Evolutionary conservation across 352 stramenopile species (phyloP), one percentile per base, ranked within the genome.

Genomic region (Globisporangium mamillatum): DNA sequence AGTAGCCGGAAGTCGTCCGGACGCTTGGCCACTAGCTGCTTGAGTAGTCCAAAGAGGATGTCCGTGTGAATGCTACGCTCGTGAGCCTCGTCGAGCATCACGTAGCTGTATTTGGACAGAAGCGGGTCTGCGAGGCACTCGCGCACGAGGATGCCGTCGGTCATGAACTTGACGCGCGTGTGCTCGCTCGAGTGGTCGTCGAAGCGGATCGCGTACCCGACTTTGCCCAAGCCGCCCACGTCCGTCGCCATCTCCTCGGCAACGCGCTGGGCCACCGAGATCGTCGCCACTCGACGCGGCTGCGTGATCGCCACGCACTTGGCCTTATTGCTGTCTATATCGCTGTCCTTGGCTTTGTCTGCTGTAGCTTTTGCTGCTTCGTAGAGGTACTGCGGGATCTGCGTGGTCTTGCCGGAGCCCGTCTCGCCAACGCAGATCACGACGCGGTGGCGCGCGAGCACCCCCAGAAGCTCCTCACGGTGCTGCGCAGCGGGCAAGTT

Each of bases 151-250:
- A 95, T 80, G 70, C 86, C 88, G 67, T 95, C 86, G 8, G 86
- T 94, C 52, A 94, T 66, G 68, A 93, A 95, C 74, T 97, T 96
- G 64, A 98, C 76, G 25, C 79, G 75, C 36, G 88, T 95, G 44
- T 77, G 36, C 6, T 67, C 48, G 20, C 74, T 79, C 52, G 78
- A 81, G 38, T 90, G 85, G 64, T 98, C 98, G 77, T 99, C 98
- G 71, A 99, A 99, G 27, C 98, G 91, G 75, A 99, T 99, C 29
- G 92, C 89, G 71, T 99, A 99, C 12, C 98, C 97, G 14, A 99
- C 86, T 59, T 32, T 50, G 56, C 67, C 67, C 22, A 63, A 76
- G 0, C 61, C 66, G 50, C 78, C 80, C 1, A 81, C 74, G 5
- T 63, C 36, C 25, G 75, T 77, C 62, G 94, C 90, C 87, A 99